phyloP scores from a whole-genome alignment of 2,329 filamentous ascomycete genomes.

The Calycina herbarum region DNA sequence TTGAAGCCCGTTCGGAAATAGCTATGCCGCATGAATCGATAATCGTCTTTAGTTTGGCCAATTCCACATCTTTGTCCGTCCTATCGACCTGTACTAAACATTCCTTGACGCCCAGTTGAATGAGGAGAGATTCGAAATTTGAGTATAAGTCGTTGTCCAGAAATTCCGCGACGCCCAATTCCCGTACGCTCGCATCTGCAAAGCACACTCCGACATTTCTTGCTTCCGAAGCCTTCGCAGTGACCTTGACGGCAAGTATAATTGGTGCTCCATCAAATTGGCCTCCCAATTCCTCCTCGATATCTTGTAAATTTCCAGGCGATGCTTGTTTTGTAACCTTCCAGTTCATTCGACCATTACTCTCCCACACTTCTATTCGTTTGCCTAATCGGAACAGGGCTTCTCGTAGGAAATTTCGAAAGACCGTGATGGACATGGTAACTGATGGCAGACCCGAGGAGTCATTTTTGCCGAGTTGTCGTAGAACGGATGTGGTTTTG shows the following conservation, averaged over 20 bases:
- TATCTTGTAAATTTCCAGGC: conserved; percentile 92
- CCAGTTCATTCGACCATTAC: conserved; percentile 81
- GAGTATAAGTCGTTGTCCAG: conserved; percentile 98
- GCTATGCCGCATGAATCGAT: conserved; percentile 91
- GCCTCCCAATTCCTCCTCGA: conserved; percentile 93
- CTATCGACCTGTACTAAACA: conserved; percentile 82
- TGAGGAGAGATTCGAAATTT: conserved; percentile 94
- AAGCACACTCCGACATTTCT: conserved; percentile 93
- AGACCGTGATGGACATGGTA: conserved; percentile 92
- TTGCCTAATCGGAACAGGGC: conserved; percentile 90
- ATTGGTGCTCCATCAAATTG: conserved; percentile 89
- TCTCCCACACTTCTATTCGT: conserved; percentile 87
- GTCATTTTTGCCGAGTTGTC: conserved; percentile 82
- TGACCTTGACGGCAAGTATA: conserved; percentile 91
- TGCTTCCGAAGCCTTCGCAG: conserved; percentile 81
- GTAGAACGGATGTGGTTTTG: conserved; percentile 93
- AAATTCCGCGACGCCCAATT: conserved; percentile 95
- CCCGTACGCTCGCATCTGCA: conserved; percentile 92
- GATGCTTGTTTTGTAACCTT: conserved; percentile 89
- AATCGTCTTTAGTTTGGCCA: conserved; percentile 83
- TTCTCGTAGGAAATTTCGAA: conserved; percentile 91
- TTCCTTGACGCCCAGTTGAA: conserved; percentile 93
- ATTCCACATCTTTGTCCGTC: conserved; percentile 80
- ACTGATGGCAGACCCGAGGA: conserved; percentile 87
- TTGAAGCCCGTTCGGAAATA: conserved; percentile 72